A percentile compares a stretch with the other conserved stretches of the same genome.
Conservation (phyloP, 768 basidiomycete genomes). For the Russula abietina region DNA sequence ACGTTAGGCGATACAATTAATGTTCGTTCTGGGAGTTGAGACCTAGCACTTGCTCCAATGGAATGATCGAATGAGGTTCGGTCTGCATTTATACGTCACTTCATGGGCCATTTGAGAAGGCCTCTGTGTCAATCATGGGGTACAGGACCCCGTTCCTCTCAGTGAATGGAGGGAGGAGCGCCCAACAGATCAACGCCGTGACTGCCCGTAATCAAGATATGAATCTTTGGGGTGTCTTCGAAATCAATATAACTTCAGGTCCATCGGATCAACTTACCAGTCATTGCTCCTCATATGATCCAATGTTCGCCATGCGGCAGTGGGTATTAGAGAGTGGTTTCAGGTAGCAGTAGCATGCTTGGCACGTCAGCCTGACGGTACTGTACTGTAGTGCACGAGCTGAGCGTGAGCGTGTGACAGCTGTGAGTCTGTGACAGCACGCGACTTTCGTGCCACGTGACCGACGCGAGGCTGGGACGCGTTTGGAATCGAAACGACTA, state of each 20-base stretch:
- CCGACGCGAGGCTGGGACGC: conserved; percentile 8
- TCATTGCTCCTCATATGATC: background rate
- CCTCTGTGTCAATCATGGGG: background rate
- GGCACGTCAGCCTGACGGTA: no score
- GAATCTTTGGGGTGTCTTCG: background rate
- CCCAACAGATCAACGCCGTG: background rate
- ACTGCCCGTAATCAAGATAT: background rate
- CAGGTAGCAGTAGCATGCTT: no score
- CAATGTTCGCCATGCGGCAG: background rate
- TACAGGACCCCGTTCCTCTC: background rate
- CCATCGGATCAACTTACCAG: background rate
- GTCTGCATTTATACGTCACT: background rate
- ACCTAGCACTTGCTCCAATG: background rate
- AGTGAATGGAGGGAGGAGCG: background rate
- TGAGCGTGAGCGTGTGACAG: background rate
- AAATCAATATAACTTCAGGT: background rate
- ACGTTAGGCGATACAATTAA: background rate
- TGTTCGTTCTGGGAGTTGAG: background rate
- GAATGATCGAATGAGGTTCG: background rate
- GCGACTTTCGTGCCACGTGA: conserved; percentile 15
- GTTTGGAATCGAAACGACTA: background rate
- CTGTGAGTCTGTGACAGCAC: conserved; percentile 7
- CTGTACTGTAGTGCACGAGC: no score
- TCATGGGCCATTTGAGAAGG: background rate
- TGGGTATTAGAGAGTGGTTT: no score